A percentile compares a stretch with the other conserved stretches of the same genome.
Evolutionary conservation across 768 basidiomycete species (phyloP).

Genomic region (Boletus fagicola): DNA sequence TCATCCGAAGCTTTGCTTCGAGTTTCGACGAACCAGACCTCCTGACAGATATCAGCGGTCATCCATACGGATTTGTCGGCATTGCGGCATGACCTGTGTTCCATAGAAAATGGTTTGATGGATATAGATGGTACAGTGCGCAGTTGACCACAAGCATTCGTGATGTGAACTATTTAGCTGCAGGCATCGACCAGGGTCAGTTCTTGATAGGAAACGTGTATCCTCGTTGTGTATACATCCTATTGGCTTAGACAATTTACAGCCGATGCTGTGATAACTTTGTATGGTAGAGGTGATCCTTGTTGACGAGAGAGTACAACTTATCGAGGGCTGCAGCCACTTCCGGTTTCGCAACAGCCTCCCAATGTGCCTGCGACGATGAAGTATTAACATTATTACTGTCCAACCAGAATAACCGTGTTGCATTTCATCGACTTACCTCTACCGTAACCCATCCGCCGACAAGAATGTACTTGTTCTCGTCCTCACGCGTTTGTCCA

Average conservation of each 20-base stretch:
- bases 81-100: no score
- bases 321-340: not conserved
- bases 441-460: conserved; percentile 25
- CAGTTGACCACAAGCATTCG: no score
- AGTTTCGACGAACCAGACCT: no score
- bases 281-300: conserved; percentile 16
- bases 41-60: no score
- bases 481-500: conserved; percentile 21
- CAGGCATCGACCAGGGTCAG: no score
- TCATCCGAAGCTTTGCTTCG: no score
- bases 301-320: conserved; percentile 14
- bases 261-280: conserved; percentile 6
- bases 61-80: no score
- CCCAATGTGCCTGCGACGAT: conserved; percentile 16
- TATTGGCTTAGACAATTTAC: not conserved
- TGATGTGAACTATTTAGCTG: no score
- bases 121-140: no score
- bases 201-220: no score
- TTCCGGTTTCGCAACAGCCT: conserved; percentile 10
- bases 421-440: conserved; percentile 13
- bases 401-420: not conserved
- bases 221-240: not conserved
- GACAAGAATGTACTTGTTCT: conserved; percentile 20
- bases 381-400: not conserved
- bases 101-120: no score